A percentile compares a stretch with the other conserved stretches of the same genome.
phyloP scores from a whole-genome alignment of 2,329 filamentous ascomycete species.

The Colletotrichum cuscutae region DNA sequence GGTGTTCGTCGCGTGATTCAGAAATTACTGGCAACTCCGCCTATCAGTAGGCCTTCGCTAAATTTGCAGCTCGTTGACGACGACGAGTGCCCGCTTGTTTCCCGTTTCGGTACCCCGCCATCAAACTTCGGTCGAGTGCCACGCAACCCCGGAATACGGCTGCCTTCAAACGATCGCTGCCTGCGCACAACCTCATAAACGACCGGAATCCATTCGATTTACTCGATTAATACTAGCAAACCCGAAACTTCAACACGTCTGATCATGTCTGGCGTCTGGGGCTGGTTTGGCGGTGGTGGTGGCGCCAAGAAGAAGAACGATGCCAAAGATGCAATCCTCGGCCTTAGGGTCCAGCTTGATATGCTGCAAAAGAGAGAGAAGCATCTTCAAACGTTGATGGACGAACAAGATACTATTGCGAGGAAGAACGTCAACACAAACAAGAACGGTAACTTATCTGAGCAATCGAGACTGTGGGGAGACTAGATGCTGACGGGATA shows the following conservation, averaged over 20 bases:
- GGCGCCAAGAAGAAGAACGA: slow-evolving; percentile 80
- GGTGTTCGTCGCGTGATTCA: slow-evolving; percentile 22
- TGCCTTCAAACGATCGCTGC: slow-evolving; percentile 26
- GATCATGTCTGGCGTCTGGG: slow-evolving; percentile 77
- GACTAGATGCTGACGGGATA: slow-evolving; percentile 5
- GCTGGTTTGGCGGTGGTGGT: slow-evolving; percentile 90
- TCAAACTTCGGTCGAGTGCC: slow-evolving; percentile 34
- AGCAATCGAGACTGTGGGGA: neutral
- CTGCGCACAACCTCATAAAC: slow-evolving; percentile 23
- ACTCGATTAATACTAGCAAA: neutral
- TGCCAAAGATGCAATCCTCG: slow-evolving; percentile 95
- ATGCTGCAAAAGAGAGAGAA: slow-evolving; percentile 98
- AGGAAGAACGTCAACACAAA: slow-evolving; percentile 89
- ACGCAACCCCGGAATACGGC: slow-evolving; percentile 32
- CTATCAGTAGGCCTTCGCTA: neutral
- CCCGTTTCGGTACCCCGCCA: slow-evolving; percentile 34
- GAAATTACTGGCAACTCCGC: neutral
- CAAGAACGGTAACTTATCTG: slow-evolving; percentile 79
- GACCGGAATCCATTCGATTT: neutral
- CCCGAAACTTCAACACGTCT: slow-evolving; percentile 22
- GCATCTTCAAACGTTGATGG: slow-evolving; percentile 90
- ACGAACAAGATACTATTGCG: slow-evolving; percentile 89
- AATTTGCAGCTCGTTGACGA: slow-evolving; percentile 15
- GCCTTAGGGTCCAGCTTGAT: slow-evolving; percentile 87
- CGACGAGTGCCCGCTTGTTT: slow-evolving; percentile 26